Base-by-base conservation (phyloP, 2,329 filamentous ascomycete species). In the Coleophoma cylindrospora region DNA sequence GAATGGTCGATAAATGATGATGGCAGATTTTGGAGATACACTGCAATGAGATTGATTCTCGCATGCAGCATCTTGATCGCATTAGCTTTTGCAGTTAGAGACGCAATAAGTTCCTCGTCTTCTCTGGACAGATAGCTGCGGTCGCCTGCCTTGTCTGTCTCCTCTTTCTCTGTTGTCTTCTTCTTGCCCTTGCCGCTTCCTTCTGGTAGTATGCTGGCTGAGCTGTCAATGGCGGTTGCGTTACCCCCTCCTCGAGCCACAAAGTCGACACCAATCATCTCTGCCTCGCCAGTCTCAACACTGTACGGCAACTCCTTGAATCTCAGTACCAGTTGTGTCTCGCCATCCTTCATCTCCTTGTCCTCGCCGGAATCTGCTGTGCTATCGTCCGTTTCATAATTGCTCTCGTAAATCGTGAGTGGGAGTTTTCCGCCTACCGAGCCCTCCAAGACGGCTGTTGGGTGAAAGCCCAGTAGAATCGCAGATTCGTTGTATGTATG, bases 211-310 rank as follows among this genome's bases (percentile, higher is more conserved):
- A 63, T 60, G 54, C 62, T 60, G 45, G 55, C 48, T 34, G 60
- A 53, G 1, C 61, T 51, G 15, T 70, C 66, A 21, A 81, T 72
- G 33, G 82, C 82, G 11, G 87, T 84, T 21, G 91, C 91, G 62
- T 89, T 92, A 44, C 88, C 89, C 43, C 87, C 88, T 37, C 88
- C 89, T 47, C 86, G 84, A 1, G 92, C 91, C 17, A 99, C 87
- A 57, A 91, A 95, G 68, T 96, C 91, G 62, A 99, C 89, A 59
- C 89, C 88, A 57, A 99, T 97, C 91, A 96, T 96, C 69, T 99
- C 94, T 1, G 91, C 91, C 67, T 97, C 91, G 10, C 89, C 90
- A 0, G 91, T 96, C 70, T 97, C 94, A 2, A 97, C 84, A 0
- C 86, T 86, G 67, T 94, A 97, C 2, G 86, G 82, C 10, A 97